Percentiles rank a stretch among this genome's conserved stretches.
Evolutionary conservation across 345 rosid species (phyloP).

Genomic region (Gynandropsis gynandra): DNA sequence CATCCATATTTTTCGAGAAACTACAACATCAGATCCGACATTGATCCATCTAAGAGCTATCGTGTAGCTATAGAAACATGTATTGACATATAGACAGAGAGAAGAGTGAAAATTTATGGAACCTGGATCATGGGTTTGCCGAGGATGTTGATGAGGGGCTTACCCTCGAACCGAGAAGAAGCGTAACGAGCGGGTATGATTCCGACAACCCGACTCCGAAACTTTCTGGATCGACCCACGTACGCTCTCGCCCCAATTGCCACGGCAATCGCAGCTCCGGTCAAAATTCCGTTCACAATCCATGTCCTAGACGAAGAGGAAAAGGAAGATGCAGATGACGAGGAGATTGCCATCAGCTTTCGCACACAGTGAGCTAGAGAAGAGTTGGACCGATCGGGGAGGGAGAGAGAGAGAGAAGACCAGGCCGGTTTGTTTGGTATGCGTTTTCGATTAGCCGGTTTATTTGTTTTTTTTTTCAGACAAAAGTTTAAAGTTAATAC

Average conservation of each 20-base stretch:
- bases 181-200: constrained; percentile 94
- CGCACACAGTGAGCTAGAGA: constrained; percentile 3
- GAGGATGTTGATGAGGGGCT: constrained; percentile 75
- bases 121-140: constrained; percentile 99
- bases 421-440: neutral
- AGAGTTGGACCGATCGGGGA: neutral
- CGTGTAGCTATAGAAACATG: neutral
- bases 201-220: constrained; percentile 81
- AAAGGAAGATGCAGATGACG: constrained; percentile 32
- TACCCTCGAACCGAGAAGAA: constrained; percentile 86
- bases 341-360: constrained; percentile 29
- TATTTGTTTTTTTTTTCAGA: no score
- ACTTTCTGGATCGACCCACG: constrained; percentile 45
- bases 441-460: no score
- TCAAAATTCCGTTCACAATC: constrained; percentile 64
- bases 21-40: neutral
- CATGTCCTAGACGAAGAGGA: constrained; percentile 44
- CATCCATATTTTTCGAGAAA: neutral
- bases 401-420: neutral
- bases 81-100: neutral
- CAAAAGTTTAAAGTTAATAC: no score
- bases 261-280: constrained; percentile 59
- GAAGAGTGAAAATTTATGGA: constrained; percentile 4
- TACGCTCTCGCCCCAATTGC: constrained; percentile 61
- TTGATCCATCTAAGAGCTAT: no score